Percentiles rank a stretch among this genome's conserved stretches.
Conservation (phyloP, 208 protist species). For the Trypanosoma vivax region DNA sequence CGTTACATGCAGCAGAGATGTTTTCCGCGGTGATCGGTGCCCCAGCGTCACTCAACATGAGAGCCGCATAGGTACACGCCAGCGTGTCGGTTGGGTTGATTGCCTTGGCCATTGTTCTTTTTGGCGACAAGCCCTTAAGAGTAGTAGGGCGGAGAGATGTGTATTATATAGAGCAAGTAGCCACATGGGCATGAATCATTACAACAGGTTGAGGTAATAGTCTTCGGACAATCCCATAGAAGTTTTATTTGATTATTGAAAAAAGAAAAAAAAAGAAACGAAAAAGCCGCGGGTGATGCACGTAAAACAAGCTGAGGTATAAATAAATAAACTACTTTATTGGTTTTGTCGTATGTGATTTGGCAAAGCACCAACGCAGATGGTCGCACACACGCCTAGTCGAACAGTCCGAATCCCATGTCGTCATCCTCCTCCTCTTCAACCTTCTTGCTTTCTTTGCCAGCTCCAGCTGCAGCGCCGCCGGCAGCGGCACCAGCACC, state of each 20-base stretch:
- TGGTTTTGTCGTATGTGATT: not conserved
- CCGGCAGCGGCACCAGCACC: slow-evolving; percentile 35
- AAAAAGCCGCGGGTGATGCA: not conserved
- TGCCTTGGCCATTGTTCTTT: slow-evolving; percentile 32
- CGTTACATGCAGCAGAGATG: slow-evolving; percentile 56
- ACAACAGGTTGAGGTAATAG: too few species aligned
- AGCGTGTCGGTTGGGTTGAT: slow-evolving; percentile 59
- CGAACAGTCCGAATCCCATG: slow-evolving; percentile 76
- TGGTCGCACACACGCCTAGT: slow-evolving; percentile 20
- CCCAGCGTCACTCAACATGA: slow-evolving; percentile 73
- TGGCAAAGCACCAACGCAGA: not conserved
- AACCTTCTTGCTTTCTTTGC: slow-evolving; percentile 19
- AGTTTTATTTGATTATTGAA: too few species aligned
- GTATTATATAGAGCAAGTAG: too few species aligned
- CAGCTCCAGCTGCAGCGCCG: slow-evolving; percentile 23
- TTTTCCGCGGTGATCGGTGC: slow-evolving; percentile 63
- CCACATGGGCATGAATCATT: too few species aligned
- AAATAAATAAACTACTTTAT: slow-evolving; percentile 1
- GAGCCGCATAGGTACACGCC: slow-evolving; percentile 79
- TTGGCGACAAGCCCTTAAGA: not conserved
- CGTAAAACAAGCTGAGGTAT: not conserved
- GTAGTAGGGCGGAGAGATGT: too few species aligned
- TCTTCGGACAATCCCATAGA: too few species aligned
- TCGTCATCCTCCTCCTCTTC: slow-evolving; percentile 73
- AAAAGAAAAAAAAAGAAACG: slow-evolving; percentile 4